Base-by-base conservation (phyloP, 345 rosid species). In the Bruguiera parviflora region DNA sequence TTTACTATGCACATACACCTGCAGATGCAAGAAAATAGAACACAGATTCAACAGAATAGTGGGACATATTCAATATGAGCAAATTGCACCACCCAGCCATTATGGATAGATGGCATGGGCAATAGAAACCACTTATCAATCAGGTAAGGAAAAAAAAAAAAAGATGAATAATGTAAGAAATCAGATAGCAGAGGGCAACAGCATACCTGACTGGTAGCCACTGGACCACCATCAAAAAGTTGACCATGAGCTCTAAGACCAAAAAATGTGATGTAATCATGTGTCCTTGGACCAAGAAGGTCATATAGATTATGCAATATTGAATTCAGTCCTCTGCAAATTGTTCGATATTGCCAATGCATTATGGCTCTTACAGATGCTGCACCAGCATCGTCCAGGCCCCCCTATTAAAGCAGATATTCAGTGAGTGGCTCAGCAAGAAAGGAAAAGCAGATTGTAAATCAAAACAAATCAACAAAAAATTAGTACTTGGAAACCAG, bases 281-380 rank as follows among this genome's bases (percentile, higher is more conserved):
- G 82, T 55, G 86, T 80, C 80, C 79, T 89, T 32, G 90, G 73
- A 73, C 99, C 99, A 68, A 96, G 82, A 76, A 84, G 78, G 53
- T 87, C 82, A 75, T 71, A 75, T 71, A 96, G 95, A 71, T 88
- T 88, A 71, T 90, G 88, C 80, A 96, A 81, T 79, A 96, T 89
- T 22, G 99, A 96, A 80, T 82, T 81, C 24, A 83, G 96, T 79
- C 98, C 98, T 81, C 97, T 83, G 86, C 86, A 86, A 70, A 96
- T 90, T 77, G 99, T 96, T 77, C 98, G 87, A 81, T 92, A 85
- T 82, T 96, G 99, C 98, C 98, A 96, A 74, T 96, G 98, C 97
- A 96, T 89, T 79, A 92, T 92, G 72, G 99, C 98, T 90, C 98
- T 90, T 29, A 96, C 96, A 78, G 98, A 88, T 65, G 99, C 98